phyloP scores from a whole-genome alignment of 352 stramenopile genomes.

The Blastocystis sp. region DNA sequence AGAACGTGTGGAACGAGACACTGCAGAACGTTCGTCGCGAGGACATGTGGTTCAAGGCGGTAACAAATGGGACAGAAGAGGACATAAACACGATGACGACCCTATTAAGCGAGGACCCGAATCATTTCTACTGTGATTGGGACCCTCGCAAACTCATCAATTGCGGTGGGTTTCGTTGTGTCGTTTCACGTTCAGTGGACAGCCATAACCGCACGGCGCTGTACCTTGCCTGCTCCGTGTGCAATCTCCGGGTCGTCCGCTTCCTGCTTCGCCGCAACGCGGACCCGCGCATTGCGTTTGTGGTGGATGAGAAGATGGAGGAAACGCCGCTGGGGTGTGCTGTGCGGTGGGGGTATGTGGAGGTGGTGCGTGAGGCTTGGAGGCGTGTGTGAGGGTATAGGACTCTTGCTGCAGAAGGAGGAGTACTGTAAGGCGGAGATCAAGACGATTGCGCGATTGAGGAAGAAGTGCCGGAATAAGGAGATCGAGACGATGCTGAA shows the following conservation, averaged over 20 bases:
- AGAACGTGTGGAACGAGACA: constrained; percentile 36
- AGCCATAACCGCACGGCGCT: constrained; percentile 35
- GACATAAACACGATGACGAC: constrained; percentile 28
- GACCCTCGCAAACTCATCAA: constrained; percentile 61
- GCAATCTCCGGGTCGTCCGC: constrained; percentile 12
- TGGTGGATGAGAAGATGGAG: constrained; percentile 55
- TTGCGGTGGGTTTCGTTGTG: not conserved
- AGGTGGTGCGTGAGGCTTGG: constrained; percentile 12
- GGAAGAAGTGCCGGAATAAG: constrained; percentile 37
- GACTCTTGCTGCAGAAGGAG: constrained; percentile 28
- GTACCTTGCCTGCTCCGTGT: constrained; percentile 30
- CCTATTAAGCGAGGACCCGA: constrained; percentile 26
- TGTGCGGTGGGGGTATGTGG: constrained; percentile 45
- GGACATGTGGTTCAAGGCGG: constrained; percentile 42
- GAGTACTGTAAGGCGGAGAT: constrained; percentile 59
- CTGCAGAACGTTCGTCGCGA: constrained; percentile 9
- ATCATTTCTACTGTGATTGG: constrained; percentile 53
- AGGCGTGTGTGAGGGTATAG: not conserved
- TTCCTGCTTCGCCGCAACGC: constrained; percentile 26
- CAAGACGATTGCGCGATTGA: constrained; percentile 39
- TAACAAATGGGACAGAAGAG: constrained; percentile 1
- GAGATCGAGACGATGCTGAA: constrained; percentile 46
- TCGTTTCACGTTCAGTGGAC: constrained; percentile 15
- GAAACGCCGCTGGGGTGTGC: constrained; percentile 55
- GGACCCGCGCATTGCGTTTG: constrained; percentile 36